Evolutionary conservation across 2,329 filamentous ascomycete genomes (phyloP), one percentile per base, ranked within the genome.

Genomic region (Chrysoporthe deuterocubensis): DNA sequence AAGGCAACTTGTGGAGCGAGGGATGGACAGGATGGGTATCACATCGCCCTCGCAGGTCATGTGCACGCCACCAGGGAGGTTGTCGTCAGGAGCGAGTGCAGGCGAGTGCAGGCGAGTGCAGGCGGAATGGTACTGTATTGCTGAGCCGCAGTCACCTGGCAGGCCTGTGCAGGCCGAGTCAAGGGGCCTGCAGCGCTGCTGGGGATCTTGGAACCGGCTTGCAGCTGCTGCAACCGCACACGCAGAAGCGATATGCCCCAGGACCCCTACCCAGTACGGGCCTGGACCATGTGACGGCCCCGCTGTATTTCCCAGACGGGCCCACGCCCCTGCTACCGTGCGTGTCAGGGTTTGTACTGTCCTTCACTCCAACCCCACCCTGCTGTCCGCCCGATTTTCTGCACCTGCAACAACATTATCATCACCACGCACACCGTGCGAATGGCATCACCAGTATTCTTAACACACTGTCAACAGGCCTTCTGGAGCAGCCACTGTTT

Each of bases 81-180:
- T 40, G 37, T 40, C 37, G 9, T 40, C 37, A 50, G 48, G n/a
- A 8, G 50, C 32, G 37, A 40, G 37, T 40, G 37, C 37, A 40
- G 50, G 26, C 26, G 26, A 26, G 26, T 26, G 26, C 26, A 26
- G 26, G 26, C 2, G 26, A 26, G 26, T 26, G 26, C 26, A 34
- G 50, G 21, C 32, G 50, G 14, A 6, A 32, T 16, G 26, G 5
- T 9, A 34, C 21, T 21, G 21, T 54, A 54, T 13, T 32, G 50
- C 50, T 54, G 50, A 54, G 50, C 50, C 50, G 50, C 50, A 54
- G 50, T 21, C 26, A 54, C 21, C 50, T 54, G 50, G 50, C 50
- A 32, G 3, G 6, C 26, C 11, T 54, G 26, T 21, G 26, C 50
- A 16, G 50, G 32, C 16, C 21, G 32, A 13, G 8, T 21, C 48